Base-by-base conservation (phyloP, 2,329 filamentous ascomycete species). In the Corynespora cassiicola region DNA sequence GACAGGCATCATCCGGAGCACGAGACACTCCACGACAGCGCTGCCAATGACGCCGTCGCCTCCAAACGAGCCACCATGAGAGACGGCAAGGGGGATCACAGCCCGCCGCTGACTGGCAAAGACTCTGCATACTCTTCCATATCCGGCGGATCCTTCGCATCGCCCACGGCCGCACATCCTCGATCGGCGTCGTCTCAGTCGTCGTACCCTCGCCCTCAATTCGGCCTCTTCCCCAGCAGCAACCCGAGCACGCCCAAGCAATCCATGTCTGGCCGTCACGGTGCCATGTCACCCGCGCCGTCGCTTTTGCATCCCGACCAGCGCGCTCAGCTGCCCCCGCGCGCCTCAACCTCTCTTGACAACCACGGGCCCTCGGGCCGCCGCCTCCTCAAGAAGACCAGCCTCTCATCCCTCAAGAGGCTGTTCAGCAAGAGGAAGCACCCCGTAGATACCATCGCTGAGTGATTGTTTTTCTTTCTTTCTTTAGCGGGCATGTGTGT, bases 81-180 rank as follows among this genome's bases (percentile, higher is more conserved):
- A 24, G 31, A 16, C 12, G 19, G 2, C 7, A 51, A 49, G 22
- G 45, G 39, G 7, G 58, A 62, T 18, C 45, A 45, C 31, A 67
- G 61, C 39, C 63, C 64, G n/a, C 58, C 56, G 5, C 46, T 58
- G 40, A 63, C 63, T 5, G 63, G 61, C 18, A 65, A 67, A 41
- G 66, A 69, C 31, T 69, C 66, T 18, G 66, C 66, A 5, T 69
- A 69, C 42, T 68, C 65, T 31, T 69, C 66, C 7, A 52, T 67
- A 16, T 67, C 65, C 14, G 62, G 61, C 25, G 58, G 55, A 18
- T 67, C 65, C 5, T 56, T 54, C 30, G 53, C 59, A 29, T 65
- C 61, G 14, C 63, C 63, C 3, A 50, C 47, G 14, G 41, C 34
- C 16, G 44, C 42, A 12, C 51, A 58, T 26, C 53, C 60, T 14